Percentiles rank a stretch among this genome's conserved stretches.
phyloP scores from a whole-genome alignment of 2,329 filamentous ascomycete genomes.

The Endothia cerciana region DNA sequence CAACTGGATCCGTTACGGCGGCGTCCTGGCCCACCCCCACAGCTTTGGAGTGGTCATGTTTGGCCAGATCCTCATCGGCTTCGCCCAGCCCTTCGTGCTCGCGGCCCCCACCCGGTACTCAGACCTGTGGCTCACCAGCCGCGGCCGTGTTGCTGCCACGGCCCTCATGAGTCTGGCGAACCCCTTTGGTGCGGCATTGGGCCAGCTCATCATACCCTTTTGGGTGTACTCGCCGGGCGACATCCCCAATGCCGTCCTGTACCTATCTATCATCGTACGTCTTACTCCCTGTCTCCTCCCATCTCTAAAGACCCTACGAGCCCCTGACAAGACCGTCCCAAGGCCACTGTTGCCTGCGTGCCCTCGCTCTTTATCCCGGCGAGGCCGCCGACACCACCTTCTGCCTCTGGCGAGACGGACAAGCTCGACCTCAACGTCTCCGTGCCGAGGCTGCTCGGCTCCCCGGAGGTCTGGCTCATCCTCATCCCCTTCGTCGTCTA shows the following conservation, averaged over 20 bases:
- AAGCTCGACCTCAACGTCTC: conserved; percentile 59
- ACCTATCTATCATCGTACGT: conserved; percentile 79
- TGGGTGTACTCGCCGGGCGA: conserved; percentile 67
- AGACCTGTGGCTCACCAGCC: conserved; percentile 90
- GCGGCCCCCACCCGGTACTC: conserved; percentile 88
- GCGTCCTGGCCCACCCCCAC: conserved; percentile 60
- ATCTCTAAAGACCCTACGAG: too few species aligned
- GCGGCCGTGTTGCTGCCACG: conserved; percentile 83
- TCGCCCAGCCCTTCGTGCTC: conserved; percentile 91
- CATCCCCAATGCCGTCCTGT: conserved; percentile 82
- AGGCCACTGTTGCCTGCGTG: conserved; percentile 67
- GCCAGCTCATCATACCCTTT: conserved; percentile 82
- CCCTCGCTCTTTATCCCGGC: conserved; percentile 83
- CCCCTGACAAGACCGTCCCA: too few species aligned
- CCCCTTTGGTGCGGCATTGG: conserved; percentile 85
- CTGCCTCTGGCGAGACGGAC: conserved; percentile 65
- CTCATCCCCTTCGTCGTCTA: conserved; percentile 81
- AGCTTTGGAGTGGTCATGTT: conserved; percentile 81
- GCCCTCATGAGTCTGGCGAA: conserved; percentile 85
- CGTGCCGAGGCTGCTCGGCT: conserved; percentile 56
- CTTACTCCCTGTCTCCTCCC: background rate
- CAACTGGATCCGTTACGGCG: conserved; percentile 90
- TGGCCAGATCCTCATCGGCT: conserved; percentile 86
- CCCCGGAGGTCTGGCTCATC: conserved; percentile 78
- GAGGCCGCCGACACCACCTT: conserved; percentile 75